Conservation (phyloP, 768 basidiomycete species). For the Russula sp. region DNA sequence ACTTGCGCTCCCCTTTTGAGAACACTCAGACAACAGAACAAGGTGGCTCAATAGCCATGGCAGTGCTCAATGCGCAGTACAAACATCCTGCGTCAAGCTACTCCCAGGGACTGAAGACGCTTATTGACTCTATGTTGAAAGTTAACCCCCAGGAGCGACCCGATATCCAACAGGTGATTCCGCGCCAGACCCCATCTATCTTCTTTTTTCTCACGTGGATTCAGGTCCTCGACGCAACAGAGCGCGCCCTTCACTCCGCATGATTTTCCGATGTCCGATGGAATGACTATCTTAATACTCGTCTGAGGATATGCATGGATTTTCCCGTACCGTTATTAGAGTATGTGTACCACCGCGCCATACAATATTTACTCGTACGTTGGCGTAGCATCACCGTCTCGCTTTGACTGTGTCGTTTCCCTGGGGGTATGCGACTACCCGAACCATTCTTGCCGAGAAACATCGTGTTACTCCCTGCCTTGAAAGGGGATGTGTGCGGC, state of each 20-base stretch:
- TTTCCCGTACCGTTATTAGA: background rate
- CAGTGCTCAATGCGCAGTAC: conserved; percentile 89
- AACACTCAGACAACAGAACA: conserved; percentile 87
- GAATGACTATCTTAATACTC: background rate
- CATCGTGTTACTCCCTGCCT: background rate
- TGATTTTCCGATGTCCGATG: background rate
- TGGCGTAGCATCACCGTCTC: background rate
- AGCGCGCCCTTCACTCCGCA: conserved; percentile 5
- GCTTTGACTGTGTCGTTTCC: background rate
- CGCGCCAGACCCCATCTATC: background rate
- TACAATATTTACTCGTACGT: background rate
- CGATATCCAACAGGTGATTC: conserved; percentile 74
- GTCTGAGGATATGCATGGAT: background rate
- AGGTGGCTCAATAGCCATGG: conserved; percentile 97
- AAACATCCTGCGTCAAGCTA: conserved; percentile 85
- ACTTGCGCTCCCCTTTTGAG: conserved; percentile 95
- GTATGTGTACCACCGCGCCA: background rate
- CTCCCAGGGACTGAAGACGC: conserved; percentile 70
- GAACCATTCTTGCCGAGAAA: background rate
- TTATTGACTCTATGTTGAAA: conserved; percentile 83
- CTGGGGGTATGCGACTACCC: no score
- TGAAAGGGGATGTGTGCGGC: background rate
- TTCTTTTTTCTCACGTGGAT: background rate
- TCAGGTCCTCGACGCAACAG: conserved; percentile 56
- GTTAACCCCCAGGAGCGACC: conserved; percentile 79